These are phyloP conservation scores for Vitis rupestris DNA, from an alignment of 164 flowering plant genomes.

Conservation along the genomic window DNA sequence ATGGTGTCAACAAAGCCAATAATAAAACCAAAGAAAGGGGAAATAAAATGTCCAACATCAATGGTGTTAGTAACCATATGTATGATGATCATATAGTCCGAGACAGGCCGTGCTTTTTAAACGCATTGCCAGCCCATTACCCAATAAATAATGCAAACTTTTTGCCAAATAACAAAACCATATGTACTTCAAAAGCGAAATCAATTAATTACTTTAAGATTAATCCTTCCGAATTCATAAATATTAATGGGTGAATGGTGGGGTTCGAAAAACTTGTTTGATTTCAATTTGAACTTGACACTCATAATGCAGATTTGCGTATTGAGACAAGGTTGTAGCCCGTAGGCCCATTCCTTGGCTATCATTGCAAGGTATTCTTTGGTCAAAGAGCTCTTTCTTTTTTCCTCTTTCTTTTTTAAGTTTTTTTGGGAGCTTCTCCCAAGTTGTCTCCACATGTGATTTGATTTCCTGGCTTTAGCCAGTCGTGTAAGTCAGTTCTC, in stretches of 20 bases:
- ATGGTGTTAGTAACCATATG: too few species aligned
- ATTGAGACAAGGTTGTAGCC: background rate
- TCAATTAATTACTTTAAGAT: too few species aligned
- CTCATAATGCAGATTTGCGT: background rate
- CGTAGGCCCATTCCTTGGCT: background rate
- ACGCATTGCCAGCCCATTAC: background rate
- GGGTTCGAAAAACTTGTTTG: background rate
- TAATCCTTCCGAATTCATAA: too few species aligned
- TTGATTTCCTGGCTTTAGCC: background rate
- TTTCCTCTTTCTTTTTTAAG: too few species aligned
- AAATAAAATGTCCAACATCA: too few species aligned
- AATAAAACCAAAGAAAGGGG: too few species aligned
- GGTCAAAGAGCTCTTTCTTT: constrained; percentile 8
- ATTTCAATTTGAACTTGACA: background rate
- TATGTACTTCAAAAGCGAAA: background rate
- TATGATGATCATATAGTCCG: too few species aligned
- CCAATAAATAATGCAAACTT: too few species aligned
- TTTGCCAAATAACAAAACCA: background rate
- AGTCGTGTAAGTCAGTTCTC: constrained; percentile 1
- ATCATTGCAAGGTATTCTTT: background rate
- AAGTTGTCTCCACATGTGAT: constrained; percentile 27
- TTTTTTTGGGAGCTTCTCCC: constrained; percentile 6
- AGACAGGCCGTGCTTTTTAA: background rate
- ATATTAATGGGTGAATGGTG: too few species aligned
- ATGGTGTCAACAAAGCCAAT: too few species aligned